Percentiles rank a stretch among this genome's conserved stretches.
Conservation (phyloP, 305 asterid species). For the Rubia tinctorum region DNA sequence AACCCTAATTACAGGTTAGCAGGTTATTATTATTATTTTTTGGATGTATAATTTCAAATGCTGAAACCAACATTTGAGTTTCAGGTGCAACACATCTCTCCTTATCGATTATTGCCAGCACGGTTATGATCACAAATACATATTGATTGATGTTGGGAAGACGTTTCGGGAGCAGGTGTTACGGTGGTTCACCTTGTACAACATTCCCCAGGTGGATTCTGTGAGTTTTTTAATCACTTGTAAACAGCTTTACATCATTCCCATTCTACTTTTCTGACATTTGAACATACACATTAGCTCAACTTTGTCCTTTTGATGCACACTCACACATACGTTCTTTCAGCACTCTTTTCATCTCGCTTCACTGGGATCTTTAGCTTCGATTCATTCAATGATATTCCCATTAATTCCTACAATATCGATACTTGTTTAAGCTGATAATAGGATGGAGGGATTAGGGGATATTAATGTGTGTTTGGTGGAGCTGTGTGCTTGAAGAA, state of each 20-base stretch:
- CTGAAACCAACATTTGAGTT: constrained; percentile 12
- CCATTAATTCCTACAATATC: neutral
- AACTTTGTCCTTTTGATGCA: neutral
- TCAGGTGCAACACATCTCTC: constrained; percentile 94
- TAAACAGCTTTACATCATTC: neutral
- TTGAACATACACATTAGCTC: neutral
- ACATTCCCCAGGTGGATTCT: constrained; percentile 82
- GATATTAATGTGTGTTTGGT: too few species aligned
- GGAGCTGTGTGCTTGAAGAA: too few species aligned
- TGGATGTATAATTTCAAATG: neutral
- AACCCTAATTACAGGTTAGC: constrained; percentile 87
- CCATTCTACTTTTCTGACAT: neutral
- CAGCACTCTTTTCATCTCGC: neutral
- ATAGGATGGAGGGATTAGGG: neutral
- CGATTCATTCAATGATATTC: neutral
- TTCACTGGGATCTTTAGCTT: neutral
- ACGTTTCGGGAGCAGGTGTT: constrained; percentile 96
- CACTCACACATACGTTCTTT: too few species aligned
- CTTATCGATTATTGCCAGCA: constrained; percentile 60
- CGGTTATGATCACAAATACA: constrained; percentile 68
- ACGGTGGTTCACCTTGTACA: constrained; percentile 83
- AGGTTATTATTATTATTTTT: neutral
- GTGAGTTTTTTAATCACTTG: constrained; percentile 41
- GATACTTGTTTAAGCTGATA: neutral
- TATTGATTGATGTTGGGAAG: constrained; percentile 92